Evolutionary conservation across 768 basidiomycete genomes (phyloP).

Genomic region (Suillus subluteus): DNA sequence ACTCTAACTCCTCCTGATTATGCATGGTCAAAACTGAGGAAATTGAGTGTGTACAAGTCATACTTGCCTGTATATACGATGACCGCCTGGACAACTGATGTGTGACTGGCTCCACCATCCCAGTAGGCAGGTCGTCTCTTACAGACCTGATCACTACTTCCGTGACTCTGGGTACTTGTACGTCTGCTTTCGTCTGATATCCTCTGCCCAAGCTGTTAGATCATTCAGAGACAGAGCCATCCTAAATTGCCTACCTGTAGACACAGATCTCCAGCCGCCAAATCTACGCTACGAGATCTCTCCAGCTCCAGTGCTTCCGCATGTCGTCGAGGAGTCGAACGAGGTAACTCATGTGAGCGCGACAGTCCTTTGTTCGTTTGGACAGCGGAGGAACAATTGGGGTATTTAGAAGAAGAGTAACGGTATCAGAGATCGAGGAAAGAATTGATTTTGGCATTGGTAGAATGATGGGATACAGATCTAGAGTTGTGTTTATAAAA

Average conservation of each 20-base stretch:
- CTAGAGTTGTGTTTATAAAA: neutral
- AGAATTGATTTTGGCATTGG: constrained; percentile 14
- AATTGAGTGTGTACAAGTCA: neutral
- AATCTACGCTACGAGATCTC: constrained; percentile 1
- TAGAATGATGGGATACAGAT: neutral
- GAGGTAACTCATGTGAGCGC: constrained; percentile 25
- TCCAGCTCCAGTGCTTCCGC: constrained; percentile 3
- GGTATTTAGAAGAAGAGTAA: constrained; percentile 26
- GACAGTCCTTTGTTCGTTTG: constrained; percentile 15
- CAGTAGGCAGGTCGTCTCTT: constrained; percentile 2
- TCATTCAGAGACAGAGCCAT: neutral
- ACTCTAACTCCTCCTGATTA: neutral
- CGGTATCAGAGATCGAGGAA: constrained; percentile 20
- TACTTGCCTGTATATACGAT: constrained; percentile 6
- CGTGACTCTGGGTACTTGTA: constrained; percentile 20
- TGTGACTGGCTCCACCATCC: neutral
- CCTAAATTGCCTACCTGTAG: constrained; percentile 19
- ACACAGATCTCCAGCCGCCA: constrained; percentile 13
- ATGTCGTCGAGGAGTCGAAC: constrained; percentile 1
- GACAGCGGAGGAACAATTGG: constrained; percentile 21
- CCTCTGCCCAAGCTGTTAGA: constrained; percentile 14
- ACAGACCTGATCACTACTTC: constrained; percentile 10
- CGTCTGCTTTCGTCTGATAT: constrained; percentile 12
- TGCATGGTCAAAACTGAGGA: neutral
- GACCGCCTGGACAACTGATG: neutral